A percentile compares a stretch with the other conserved stretches of the same genome.
Evolutionary conservation across 202 grass and related monocot species (phyloP).

Genomic region (Panicum hallii): DNA sequence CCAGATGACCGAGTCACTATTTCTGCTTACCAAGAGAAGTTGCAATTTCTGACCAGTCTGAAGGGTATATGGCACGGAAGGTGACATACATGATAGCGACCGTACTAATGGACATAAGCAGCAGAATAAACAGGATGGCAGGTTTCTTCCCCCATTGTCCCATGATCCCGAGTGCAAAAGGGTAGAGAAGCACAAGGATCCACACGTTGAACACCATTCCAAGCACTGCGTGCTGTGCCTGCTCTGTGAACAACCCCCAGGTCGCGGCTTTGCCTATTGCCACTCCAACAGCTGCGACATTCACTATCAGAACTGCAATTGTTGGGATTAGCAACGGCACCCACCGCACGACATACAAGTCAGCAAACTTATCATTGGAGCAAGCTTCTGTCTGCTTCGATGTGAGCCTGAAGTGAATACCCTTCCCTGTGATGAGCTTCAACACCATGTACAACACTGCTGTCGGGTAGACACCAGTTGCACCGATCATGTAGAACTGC

Average conservation of each 20-base stretch:
- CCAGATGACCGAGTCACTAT: conserved; percentile 12
- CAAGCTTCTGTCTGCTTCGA: conserved; percentile 54
- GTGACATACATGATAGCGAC: conserved; percentile 32
- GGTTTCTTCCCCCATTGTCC: conserved; percentile 65
- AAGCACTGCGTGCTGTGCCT: conserved; percentile 43
- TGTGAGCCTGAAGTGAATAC: conserved; percentile 56
- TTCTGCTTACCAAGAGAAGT: not conserved
- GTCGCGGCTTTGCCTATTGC: conserved; percentile 60
- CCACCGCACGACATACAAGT: conserved; percentile 72
- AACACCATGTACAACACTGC: conserved; percentile 57
- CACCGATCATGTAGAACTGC: conserved; percentile 64
- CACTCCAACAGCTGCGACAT: conserved; percentile 63
- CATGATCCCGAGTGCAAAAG: conserved; percentile 80
- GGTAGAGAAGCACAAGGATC: conserved; percentile 84
- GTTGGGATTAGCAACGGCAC: conserved; percentile 70
- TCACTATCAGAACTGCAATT: conserved; percentile 53
- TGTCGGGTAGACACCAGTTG: conserved; percentile 53
- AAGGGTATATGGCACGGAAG: conserved; percentile 1
- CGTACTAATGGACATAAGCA: conserved; percentile 18
- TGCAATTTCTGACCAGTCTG: conserved; percentile 16
- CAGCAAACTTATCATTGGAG: conserved; percentile 68
- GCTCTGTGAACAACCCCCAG: conserved; percentile 46
- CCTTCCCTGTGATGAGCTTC: conserved; percentile 57
- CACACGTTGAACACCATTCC: conserved; percentile 88
- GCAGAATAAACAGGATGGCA: conserved; percentile 44